Percentiles rank a stretch among this genome's conserved stretches.
phyloP scores from a whole-genome alignment of 371 early-diverging fungal genomes.

The Apophysomyces ossiformis region DNA sequence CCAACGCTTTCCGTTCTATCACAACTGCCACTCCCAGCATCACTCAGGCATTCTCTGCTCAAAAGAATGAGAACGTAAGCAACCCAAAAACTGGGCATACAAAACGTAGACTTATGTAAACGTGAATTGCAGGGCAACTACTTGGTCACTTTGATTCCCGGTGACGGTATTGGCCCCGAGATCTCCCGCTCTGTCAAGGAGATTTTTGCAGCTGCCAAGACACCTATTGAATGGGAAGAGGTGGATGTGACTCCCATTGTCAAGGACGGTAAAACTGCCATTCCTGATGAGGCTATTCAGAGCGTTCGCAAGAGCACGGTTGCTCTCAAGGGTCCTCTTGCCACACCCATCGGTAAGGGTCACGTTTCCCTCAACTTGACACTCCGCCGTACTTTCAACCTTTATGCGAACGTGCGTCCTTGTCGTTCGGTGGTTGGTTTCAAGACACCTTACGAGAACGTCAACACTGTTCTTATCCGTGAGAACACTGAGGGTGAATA shows the following conservation, averaged over 20 bases:
- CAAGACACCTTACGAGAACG: conserved; percentile 95
- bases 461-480: conserved; percentile 97
- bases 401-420: conserved; percentile 98
- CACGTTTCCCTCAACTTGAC: conserved; percentile 98
- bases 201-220: conserved; percentile 92
- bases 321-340: conserved; percentile 97
- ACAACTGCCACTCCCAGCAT: conserved; percentile 62
- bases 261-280: conserved; percentile 90
- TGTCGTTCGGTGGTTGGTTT: conserved; percentile 95
- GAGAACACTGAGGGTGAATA: conserved; percentile 99
- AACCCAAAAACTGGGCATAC: not conserved
- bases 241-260: conserved; percentile 94
- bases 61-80: conserved; percentile 70
- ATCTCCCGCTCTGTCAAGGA: conserved; percentile 92
- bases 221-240: conserved; percentile 97
- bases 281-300: conserved; percentile 89
- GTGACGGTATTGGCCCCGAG: conserved; percentile 99
- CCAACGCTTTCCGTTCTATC: conserved; percentile 51
- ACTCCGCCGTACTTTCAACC: conserved; percentile 95
- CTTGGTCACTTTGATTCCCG: conserved; percentile 95
- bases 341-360: conserved; percentile 98
- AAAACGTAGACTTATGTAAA: not conserved
- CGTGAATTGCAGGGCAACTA: conserved; percentile 65
- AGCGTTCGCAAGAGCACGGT: conserved; percentile 95
- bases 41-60: conserved; percentile 65